Conservation (phyloP, 2,329 filamentous ascomycete species). For the Amylocarpus encephaloides region DNA sequence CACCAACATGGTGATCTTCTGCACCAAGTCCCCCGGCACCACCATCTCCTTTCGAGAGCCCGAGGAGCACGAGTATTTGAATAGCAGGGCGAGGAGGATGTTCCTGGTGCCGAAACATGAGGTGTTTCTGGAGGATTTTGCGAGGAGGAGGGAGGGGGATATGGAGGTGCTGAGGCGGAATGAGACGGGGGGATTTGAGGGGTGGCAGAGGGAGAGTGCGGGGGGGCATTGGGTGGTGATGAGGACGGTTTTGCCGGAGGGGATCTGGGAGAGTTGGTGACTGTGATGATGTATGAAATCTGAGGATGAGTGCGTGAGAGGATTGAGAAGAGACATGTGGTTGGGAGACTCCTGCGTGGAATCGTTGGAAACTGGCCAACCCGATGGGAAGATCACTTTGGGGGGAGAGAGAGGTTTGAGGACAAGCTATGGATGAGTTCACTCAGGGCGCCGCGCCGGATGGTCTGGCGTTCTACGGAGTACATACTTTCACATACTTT, state of each 20-base stretch:
- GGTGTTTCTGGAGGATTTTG: conserved; percentile 37
- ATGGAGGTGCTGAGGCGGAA: conserved; percentile 53
- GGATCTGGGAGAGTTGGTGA: conserved; percentile 86
- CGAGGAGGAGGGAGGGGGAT: conserved; percentile 32
- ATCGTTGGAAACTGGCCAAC: too few relatives aligned
- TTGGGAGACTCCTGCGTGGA: background rate
- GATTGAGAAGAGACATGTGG: background rate
- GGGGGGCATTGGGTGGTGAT: conserved; percentile 88
- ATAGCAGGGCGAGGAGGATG: conserved; percentile 60
- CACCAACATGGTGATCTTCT: conserved; percentile 95
- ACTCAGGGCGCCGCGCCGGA: too few relatives aligned
- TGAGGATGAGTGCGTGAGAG: background rate
- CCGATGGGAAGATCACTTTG: too few relatives aligned
- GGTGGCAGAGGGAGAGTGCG: conserved; percentile 70
- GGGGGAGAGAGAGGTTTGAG: too few relatives aligned
- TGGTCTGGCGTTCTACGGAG: too few relatives aligned
- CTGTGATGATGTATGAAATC: background rate
- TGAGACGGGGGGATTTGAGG: conserved; percentile 59
- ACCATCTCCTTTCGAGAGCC: conserved; percentile 61
- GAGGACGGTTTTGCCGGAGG: conserved; percentile 70
- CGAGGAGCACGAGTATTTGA: conserved; percentile 58
- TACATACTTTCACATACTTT: too few relatives aligned
- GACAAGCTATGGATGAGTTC: too few relatives aligned
- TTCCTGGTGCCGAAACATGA: conserved; percentile 71
- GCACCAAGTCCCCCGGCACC: conserved; percentile 35